Base-by-base conservation (phyloP, 2,329 filamentous ascomycete species). In the Fusarium sterilihyphosum region DNA sequence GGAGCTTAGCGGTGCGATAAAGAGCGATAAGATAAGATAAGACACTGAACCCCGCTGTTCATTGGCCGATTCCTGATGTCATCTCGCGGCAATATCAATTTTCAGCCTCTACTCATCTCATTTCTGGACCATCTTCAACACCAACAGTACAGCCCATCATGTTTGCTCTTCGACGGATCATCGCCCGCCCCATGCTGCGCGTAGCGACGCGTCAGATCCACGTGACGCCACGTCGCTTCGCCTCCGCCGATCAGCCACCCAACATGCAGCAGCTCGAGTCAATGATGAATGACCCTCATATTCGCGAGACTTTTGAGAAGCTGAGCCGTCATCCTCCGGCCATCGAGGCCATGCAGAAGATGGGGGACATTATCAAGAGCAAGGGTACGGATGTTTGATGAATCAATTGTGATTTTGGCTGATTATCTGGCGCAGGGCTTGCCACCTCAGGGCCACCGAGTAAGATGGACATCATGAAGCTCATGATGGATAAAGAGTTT, bases 401-500 rank as follows among this genome's bases (percentile, higher is more conserved):
- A 9, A 7, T 50, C 2, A 47, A 2, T 24, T 16, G 24, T 4
- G 4, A 22, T 14, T 8, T 22, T 17, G 22, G 17, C 53, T 72
- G 8, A 67, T 43, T 11, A 26, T 18, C 31, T 33, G 17, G 47
- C 20, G 5, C 12, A 78, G 76, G 76, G 18, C 62, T 78, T n/a
- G 72, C 75, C 17, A 41, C 72, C 24, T 60, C 52, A 38, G 61
- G 69, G 26, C 71, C 72, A 17, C 76, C 76, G 4, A 74, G 70
- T n/a, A 75, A 73, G 67, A 72, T 78, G 73, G 76, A 75, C 8
- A 43, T 78, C 17, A 52, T 77, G 43, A 77, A 75, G 33, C 70
- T 78, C 18, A 68, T 78, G 70, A 75, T 75, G 74, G 76, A 78
- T 8, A 71, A 65, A 26, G 74, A 78, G 14, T 78, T 78, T 35